A percentile compares a stretch with the other conserved stretches of the same genome.
Conservation (phyloP, 1,139 yeast genomes). For the Kodamaea ohmeri region DNA sequence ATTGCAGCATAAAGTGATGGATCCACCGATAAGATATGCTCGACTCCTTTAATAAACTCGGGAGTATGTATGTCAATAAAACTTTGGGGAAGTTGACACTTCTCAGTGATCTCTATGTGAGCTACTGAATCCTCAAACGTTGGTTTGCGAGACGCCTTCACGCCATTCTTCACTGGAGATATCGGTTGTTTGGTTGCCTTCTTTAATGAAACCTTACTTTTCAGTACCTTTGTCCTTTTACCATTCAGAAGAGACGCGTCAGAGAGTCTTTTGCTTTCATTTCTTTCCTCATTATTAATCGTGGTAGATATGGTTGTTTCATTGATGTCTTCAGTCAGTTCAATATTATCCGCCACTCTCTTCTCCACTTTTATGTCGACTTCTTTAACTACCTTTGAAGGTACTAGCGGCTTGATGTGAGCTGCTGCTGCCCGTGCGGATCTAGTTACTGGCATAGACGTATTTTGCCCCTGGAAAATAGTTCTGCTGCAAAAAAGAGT, state of each 20-base stretch:
- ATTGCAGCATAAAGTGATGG: conserved; percentile 39
- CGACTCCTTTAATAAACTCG: conserved; percentile 42
- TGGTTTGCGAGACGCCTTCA: conserved; percentile 1
- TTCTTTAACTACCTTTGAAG: no score
- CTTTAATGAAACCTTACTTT: background rate
- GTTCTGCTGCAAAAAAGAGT: background rate
- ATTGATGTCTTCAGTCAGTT: no score
- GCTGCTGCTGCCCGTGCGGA: conserved; percentile 1
- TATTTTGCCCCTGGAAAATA: conserved; percentile 1
- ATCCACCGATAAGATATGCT: conserved; percentile 40
- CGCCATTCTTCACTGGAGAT: background rate
- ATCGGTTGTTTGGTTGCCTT: background rate
- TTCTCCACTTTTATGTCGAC: no score
- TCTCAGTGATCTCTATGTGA: conserved; percentile 27
- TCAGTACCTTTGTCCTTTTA: no score
- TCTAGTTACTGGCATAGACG: conserved; percentile 8
- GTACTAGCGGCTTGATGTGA: no score
- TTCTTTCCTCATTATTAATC: conserved; percentile 7
- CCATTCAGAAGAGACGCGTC: no score
- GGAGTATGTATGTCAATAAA: conserved; percentile 43
- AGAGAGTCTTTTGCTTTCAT: no score
- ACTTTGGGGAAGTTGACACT: conserved; percentile 35
- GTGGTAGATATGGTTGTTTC: no score
- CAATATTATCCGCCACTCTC: conserved; percentile 3
- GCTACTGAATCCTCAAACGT: conserved; percentile 29